Evolutionary conservation across 1,139 yeast genomes (phyloP).

Genomic region (Meyerozyma smithsonii): DNA sequence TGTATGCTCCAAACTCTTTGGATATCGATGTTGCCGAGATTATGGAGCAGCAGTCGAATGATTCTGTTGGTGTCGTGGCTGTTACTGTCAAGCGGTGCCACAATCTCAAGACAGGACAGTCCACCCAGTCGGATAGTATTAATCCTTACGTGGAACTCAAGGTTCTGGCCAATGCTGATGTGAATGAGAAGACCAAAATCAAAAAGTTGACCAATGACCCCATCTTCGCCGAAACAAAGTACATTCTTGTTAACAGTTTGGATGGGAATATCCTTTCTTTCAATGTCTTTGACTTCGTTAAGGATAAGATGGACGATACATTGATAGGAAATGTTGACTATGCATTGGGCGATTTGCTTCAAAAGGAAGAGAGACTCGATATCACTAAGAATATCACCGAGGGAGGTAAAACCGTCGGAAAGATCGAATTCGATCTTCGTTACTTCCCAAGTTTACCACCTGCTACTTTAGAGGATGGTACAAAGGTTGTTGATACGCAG

Average conservation of each 20-base stretch:
- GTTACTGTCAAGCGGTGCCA: constrained; percentile 54
- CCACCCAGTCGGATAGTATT: constrained; percentile 40
- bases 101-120: constrained; percentile 38
- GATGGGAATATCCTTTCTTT: constrained; percentile 52
- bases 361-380: constrained; percentile 37
- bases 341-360: constrained; percentile 56
- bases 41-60: constrained; percentile 57
- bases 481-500: constrained; percentile 45
- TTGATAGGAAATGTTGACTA: constrained; percentile 54
- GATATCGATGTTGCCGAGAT: constrained; percentile 72
- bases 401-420: constrained; percentile 58
- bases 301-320: constrained; percentile 50
- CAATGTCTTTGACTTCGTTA: constrained; percentile 46
- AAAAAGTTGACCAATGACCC: constrained; percentile 56
- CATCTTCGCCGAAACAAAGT: constrained; percentile 60
- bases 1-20: constrained; percentile 77
- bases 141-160: constrained; percentile 57
- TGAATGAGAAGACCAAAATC: constrained; percentile 49
- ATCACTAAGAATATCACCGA: constrained; percentile 34
- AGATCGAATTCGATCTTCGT: constrained; percentile 54
- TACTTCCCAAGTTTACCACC: constrained; percentile 59
- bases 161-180: constrained; percentile 40
- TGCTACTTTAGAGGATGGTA: constrained; percentile 44
- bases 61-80: constrained; percentile 64
- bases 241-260: constrained; percentile 53